phyloP scores from a whole-genome alignment of 2,329 filamentous ascomycete genomes.

The Tolypocladium album region DNA sequence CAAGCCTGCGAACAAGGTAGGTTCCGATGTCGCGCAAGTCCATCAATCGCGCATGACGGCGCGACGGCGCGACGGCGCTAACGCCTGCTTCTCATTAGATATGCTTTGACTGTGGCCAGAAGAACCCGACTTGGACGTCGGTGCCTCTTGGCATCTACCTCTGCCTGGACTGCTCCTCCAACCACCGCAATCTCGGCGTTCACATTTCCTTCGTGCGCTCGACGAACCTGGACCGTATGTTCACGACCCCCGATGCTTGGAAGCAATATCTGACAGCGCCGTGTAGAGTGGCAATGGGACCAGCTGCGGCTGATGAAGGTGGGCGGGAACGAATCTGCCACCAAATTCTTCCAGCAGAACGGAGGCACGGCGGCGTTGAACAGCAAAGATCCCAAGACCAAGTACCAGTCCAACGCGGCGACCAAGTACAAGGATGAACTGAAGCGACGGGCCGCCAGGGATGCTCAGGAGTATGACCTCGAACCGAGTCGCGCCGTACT shows the following conservation, averaged over 20 bases:
- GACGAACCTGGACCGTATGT: constrained; percentile 93
- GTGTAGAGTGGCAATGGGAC: constrained; percentile 92
- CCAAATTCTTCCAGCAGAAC: constrained; percentile 96
- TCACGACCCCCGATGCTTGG: background rate
- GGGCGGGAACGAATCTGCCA: constrained; percentile 93
- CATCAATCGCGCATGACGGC: background rate
- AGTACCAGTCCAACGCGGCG: constrained; percentile 89
- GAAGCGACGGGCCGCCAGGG: constrained; percentile 70
- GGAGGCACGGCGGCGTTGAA: constrained; percentile 87
- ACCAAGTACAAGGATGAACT: constrained; percentile 98
- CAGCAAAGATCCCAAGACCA: constrained; percentile 93
- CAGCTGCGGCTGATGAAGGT: constrained; percentile 97
- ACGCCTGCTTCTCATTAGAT: constrained; percentile 44
- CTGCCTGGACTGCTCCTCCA: constrained; percentile 93
- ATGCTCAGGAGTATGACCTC: constrained; percentile 68
- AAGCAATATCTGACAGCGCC: background rate
- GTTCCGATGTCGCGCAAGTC: constrained; percentile 8
- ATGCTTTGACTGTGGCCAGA: constrained; percentile 96
- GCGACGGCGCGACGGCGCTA: background rate
- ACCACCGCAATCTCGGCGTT: constrained; percentile 94
- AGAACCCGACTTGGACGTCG: constrained; percentile 97
- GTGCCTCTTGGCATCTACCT: constrained; percentile 96
- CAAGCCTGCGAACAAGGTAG: constrained; percentile 89
- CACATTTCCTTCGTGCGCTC: constrained; percentile 99
- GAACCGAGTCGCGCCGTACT: background rate